A percentile compares a stretch with the other conserved stretches of the same genome.
Evolutionary conservation across 805 yeast genomes (phyloP).

Genomic region (Ogataea populi-albae): DNA sequence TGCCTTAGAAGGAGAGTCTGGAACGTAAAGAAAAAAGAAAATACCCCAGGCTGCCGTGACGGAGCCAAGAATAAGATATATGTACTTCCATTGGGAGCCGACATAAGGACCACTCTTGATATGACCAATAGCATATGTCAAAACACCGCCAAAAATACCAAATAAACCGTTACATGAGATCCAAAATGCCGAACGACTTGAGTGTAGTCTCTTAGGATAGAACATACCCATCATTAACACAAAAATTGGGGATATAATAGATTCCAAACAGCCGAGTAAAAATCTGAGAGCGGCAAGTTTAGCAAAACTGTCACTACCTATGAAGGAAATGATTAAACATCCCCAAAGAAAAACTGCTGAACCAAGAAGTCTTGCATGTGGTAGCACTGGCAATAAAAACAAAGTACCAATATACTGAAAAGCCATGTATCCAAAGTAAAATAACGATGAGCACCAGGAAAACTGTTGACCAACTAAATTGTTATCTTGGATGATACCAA

Average conservation of each 20-base stretch:
- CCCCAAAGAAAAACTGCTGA: constrained; percentile 59
- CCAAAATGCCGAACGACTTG: constrained; percentile 33
- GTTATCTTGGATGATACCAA: constrained; percentile 50
- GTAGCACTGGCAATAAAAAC: constrained; percentile 49
- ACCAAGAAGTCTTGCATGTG: constrained; percentile 49
- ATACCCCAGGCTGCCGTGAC: constrained; percentile 37
- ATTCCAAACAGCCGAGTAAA: constrained; percentile 40
- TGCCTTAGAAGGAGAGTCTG: constrained; percentile 42
- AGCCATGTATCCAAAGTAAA: constrained; percentile 55
- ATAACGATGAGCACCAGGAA: constrained; percentile 32
- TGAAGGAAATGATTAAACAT: constrained; percentile 47
- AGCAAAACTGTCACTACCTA: constrained; percentile 38
- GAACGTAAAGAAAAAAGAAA: constrained; percentile 29
- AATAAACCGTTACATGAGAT: constrained; percentile 32
- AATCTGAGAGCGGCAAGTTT: constrained; percentile 45
- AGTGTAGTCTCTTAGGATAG: constrained; percentile 27
- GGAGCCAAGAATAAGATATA: constrained; percentile 41
- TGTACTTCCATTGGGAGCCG: constrained; percentile 40
- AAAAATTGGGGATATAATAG: constrained; percentile 36
- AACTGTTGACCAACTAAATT: constrained; percentile 41
- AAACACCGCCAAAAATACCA: constrained; percentile 29
- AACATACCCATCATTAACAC: constrained; percentile 30
- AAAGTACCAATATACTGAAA: constrained; percentile 49
- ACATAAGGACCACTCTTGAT: constrained; percentile 36
- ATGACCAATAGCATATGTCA: constrained; percentile 26